These are phyloP conservation scores for Vanrija sp. DNA, from an alignment of 1,284 basidiomycete species.

Conservation along the genomic window DNA sequence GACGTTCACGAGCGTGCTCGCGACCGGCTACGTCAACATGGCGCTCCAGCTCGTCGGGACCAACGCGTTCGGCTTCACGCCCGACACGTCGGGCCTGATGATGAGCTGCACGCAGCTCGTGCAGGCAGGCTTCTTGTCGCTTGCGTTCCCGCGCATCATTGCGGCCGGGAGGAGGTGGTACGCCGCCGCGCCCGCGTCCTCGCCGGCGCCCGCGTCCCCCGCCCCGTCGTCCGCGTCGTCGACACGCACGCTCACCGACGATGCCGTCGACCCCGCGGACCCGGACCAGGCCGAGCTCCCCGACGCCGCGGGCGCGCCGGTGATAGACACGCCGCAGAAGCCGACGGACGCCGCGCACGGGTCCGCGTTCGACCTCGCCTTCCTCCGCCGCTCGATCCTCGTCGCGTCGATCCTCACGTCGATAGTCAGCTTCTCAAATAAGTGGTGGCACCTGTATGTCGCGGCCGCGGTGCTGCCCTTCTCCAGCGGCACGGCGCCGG, in stretches of 20 bases:
- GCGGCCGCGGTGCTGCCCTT: slow-evolving; percentile 45
- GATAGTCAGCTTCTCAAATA: slow-evolving; percentile 20
- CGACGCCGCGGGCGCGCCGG: slow-evolving; percentile 18
- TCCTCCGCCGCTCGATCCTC: slow-evolving; percentile 43
- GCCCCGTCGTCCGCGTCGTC: background rate
- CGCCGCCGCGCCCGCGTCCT: slow-evolving; percentile 21
- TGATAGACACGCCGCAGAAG: slow-evolving; percentile 14
- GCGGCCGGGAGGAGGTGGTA: slow-evolving; percentile 25
- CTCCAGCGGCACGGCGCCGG: slow-evolving; percentile 45
- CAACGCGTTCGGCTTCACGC: slow-evolving; percentile 39
- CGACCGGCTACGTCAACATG: slow-evolving; percentile 42
- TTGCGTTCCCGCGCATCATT: slow-evolving; percentile 43
- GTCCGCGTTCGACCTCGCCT: slow-evolving; percentile 42
- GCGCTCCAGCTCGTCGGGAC: slow-evolving; percentile 43
- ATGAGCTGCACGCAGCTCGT: slow-evolving; percentile 33
- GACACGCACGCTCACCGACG: background rate
- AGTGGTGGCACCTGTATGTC: slow-evolving; percentile 42
- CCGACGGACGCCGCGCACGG: slow-evolving; percentile 24
- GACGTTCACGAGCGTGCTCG: slow-evolving; percentile 42
- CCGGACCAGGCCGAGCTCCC: slow-evolving; percentile 22
- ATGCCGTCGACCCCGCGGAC: slow-evolving; percentile 15
- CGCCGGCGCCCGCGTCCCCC: slow-evolving; percentile 19
- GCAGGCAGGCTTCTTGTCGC: slow-evolving; percentile 40
- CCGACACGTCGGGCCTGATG: slow-evolving; percentile 35
- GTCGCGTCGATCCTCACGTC: slow-evolving; percentile 41